Percentiles rank a stretch among this genome's conserved stretches.
phyloP scores from a whole-genome alignment of 1,139 yeast genomes.

The Blastobotrys capitulatus region DNA sequence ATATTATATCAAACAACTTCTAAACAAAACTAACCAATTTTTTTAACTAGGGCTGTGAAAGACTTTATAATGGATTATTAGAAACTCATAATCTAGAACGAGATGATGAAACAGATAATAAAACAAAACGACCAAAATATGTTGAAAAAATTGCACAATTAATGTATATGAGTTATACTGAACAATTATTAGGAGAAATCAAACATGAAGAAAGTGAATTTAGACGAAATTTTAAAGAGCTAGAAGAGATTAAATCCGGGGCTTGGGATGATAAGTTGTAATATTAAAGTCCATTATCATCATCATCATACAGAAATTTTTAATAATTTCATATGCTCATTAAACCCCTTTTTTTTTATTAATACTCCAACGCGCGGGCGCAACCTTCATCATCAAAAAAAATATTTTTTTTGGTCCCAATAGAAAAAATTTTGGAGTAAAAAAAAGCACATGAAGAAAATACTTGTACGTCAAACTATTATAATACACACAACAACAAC shows the following conservation, averaged over 20 bases:
- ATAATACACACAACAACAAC: no score
- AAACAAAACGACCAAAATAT: constrained; percentile 24
- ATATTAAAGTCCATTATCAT: no score
- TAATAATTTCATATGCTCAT: no score
- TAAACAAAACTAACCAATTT: no score
- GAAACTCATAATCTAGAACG: constrained; percentile 25
- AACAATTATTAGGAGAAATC: constrained; percentile 23
- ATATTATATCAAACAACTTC: not conserved
- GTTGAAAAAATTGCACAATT: constrained; percentile 30
- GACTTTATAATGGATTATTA: constrained; percentile 25
- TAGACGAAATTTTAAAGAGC: constrained; percentile 19
- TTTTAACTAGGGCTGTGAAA: constrained; percentile 23
- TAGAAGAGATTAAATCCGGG: constrained; percentile 19
- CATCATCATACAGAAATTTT: not conserved
- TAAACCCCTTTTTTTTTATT: no score
- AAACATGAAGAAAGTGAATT: constrained; percentile 29
- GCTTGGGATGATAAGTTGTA: constrained; percentile 6
- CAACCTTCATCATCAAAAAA: no score
- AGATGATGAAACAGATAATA: not conserved
- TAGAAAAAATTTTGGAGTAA: not conserved
- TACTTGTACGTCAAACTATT: not conserved
- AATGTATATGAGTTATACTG: constrained; percentile 29
- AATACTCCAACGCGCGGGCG: no score
- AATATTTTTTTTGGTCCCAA: no score
- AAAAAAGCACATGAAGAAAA: not conserved